Evolutionary conservation across 2,329 filamentous ascomycete species (phyloP), one percentile per base, ranked within the genome.

Genomic region (Drechslerella dactyloides): DNA sequence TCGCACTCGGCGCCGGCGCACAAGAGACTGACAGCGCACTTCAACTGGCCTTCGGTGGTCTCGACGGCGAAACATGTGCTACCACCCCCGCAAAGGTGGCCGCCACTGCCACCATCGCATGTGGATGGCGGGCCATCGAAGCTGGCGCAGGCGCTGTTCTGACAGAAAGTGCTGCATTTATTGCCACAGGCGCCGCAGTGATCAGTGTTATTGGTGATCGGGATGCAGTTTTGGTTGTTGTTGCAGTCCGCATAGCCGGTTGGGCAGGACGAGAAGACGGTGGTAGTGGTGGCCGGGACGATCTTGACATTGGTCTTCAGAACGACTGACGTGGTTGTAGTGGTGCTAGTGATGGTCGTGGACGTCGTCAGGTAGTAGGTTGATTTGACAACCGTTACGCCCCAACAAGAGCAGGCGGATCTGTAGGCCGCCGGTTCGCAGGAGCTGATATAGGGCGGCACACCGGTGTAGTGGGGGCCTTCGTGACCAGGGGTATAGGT

Each of bases 11-110:
- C 19, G 33, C 59, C 66, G 5, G 44, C 23, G 19, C 66, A 70
- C 19, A 42, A 51, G 6, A 59, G 48, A 30, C 46, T 48, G 52
- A 59, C 46, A n/a, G 52, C 23, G 37, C 66, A 70, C 6, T 24
- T 27, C 23, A 53, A 59, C 40, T 70, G 66, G 5, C 54, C 66
- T 59, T 70, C 66, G 5, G 37, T 30, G 48, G 63, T 70, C 19
- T 59, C 23, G 48, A 44, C 58, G 54, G 53, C 58, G 59, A 70
- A 59, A 42, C 66, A 70, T 13, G 66, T 70, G 2, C 51, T 59
- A 13, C 50, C 59, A 10, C 46, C n/a, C n/a, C n/a, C 66, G 42
- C 66, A 70, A 40, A 59, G 52, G 2, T 51, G 53, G 19, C 66
- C 66, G 13, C 66, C 66, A 15, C 51, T 11, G n/a, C 4, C 46